A percentile compares a stretch with the other conserved stretches of the same genome.
Evolutionary conservation across 2,329 filamentous ascomycete species (phyloP).

Genomic region (Lasiodiplodia sp.): DNA sequence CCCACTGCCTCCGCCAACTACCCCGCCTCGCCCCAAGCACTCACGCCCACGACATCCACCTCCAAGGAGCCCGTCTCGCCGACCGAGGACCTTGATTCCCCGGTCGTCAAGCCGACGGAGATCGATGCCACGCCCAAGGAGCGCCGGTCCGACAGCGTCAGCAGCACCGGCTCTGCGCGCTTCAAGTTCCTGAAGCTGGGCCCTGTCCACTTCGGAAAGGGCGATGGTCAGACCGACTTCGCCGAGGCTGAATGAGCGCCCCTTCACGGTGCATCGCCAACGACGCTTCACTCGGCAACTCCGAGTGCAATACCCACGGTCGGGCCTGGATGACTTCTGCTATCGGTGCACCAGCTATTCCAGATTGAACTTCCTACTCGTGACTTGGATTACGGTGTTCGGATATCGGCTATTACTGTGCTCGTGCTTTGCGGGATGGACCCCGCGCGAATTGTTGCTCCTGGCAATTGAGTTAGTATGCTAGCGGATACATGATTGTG

Average conservation of each 20-base stretch:
- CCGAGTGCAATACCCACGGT: slow-evolving; percentile 12
- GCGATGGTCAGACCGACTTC: slow-evolving; percentile 64
- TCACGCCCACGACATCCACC: slow-evolving; percentile 16
- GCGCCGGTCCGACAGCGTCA: slow-evolving; percentile 61
- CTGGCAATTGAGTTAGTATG: slow-evolving; percentile 3
- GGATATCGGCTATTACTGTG: neutral
- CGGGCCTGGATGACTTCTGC: slow-evolving; percentile 25
- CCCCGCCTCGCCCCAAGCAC: slow-evolving; percentile 18
- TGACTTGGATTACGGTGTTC: slow-evolving; percentile 19
- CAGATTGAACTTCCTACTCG: slow-evolving; percentile 10
- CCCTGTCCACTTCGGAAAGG: slow-evolving; percentile 68
- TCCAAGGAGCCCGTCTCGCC: slow-evolving; percentile 18
- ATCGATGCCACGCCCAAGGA: slow-evolving; percentile 27
- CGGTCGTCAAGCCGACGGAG: slow-evolving; percentile 13
- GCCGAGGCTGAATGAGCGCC: slow-evolving; percentile 33
- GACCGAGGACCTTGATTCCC: slow-evolving; percentile 22
- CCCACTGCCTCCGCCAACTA: slow-evolving; percentile 33
- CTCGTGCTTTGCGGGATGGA: slow-evolving; percentile 11
- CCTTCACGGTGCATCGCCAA: slow-evolving; percentile 5
- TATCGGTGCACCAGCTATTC: slow-evolving; percentile 21
- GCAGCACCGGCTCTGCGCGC: slow-evolving; percentile 51
- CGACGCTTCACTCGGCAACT: neutral
- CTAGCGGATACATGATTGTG: slow-evolving; percentile 6
- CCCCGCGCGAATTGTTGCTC: slow-evolving; percentile 3
- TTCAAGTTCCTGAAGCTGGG: slow-evolving; percentile 67